A percentile compares a stretch with the other conserved stretches of the same genome.
phyloP scores from a whole-genome alignment of 495 filamentous ascomycete species.

The Arthonia radiata region DNA sequence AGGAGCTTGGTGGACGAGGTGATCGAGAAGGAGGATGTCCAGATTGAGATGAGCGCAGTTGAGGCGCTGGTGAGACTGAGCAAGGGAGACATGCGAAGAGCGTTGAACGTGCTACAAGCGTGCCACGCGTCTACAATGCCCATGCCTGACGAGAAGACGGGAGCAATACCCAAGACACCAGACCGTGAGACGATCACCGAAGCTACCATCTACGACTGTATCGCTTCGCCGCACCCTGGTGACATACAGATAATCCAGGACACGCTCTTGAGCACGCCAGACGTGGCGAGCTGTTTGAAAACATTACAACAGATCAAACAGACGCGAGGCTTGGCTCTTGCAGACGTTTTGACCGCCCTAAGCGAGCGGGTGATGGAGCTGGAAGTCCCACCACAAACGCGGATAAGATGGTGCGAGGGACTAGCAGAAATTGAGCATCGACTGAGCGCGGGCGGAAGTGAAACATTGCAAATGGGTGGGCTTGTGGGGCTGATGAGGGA shows the following conservation, averaged over 20 bases:
- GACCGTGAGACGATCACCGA: slow-evolving; percentile 69
- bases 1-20: slow-evolving; percentile 65
- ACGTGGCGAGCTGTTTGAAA: slow-evolving; percentile 65
- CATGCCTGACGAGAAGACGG: no score
- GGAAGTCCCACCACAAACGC: slow-evolving; percentile 66
- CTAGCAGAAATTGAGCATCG: slow-evolving; percentile 83
- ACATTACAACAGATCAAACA: slow-evolving; percentile 71
- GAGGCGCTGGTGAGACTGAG: slow-evolving; percentile 65
- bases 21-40: slow-evolving; percentile 63
- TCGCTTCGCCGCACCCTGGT: slow-evolving; percentile 76
- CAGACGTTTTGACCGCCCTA: slow-evolving; percentile 72
- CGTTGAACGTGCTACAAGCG: slow-evolving; percentile 85
- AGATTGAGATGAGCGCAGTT: slow-evolving; percentile 53
- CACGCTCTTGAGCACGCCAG: slow-evolving; percentile 57
- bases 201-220: slow-evolving; percentile 86
- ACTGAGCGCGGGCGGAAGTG: slow-evolving; percentile 70
- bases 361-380: slow-evolving; percentile 57
- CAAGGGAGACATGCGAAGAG: slow-evolving; percentile 88
- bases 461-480: slow-evolving; percentile 74
- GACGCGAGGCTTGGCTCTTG: slow-evolving; percentile 69
- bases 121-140: slow-evolving; percentile 74
- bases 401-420: slow-evolving; percentile 77
- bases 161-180: slow-evolving; percentile 20
- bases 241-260: slow-evolving; percentile 67
- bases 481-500: slow-evolving; percentile 71